Evolutionary conservation across 345 rosid genomes (phyloP).

Genomic region (Excoecaria cochinchinensis): DNA sequence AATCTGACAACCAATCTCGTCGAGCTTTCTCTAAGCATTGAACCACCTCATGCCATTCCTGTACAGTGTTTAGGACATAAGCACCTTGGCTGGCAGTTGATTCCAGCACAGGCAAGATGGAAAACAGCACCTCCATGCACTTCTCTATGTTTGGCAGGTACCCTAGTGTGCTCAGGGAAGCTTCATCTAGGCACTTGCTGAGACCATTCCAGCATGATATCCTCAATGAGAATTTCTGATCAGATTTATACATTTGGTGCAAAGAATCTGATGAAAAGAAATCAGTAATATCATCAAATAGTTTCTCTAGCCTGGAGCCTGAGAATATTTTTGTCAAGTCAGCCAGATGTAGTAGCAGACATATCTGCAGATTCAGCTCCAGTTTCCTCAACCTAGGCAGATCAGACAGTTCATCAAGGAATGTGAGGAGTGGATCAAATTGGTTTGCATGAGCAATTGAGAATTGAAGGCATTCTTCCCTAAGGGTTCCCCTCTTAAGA

Average conservation of each 20-base stretch:
- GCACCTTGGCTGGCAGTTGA: conserved; percentile 25
- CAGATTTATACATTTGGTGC: conserved; percentile 37
- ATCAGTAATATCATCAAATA: conserved; percentile 58
- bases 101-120: conserved; percentile 51
- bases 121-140: conserved; percentile 69
- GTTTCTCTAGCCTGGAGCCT: conserved; percentile 68
- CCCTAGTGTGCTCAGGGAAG: conserved; percentile 52
- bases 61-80: conserved; percentile 29
- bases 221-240: conserved; percentile 51
- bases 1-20: conserved; percentile 60
- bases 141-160: conserved; percentile 51
- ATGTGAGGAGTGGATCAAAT: conserved; percentile 56
- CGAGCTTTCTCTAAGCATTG: conserved; percentile 69
- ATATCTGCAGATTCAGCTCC: conserved; percentile 61
- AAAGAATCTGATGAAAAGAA: conserved; percentile 49
- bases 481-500: conserved; percentile 40
- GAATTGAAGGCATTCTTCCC: conserved; percentile 72
- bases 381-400: conserved; percentile 72
- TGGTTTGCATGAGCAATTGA: conserved; percentile 67
- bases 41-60: conserved; percentile 70
- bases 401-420: conserved; percentile 79
- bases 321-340: conserved; percentile 68
- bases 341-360: conserved; percentile 59
- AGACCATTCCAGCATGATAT: conserved; percentile 86
- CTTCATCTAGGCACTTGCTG: conserved; percentile 61